Evolutionary conservation across 2,329 filamentous ascomycete species (phyloP), one percentile per base, ranked within the genome.

Genomic region (Hymenoscyphus repandus): DNA sequence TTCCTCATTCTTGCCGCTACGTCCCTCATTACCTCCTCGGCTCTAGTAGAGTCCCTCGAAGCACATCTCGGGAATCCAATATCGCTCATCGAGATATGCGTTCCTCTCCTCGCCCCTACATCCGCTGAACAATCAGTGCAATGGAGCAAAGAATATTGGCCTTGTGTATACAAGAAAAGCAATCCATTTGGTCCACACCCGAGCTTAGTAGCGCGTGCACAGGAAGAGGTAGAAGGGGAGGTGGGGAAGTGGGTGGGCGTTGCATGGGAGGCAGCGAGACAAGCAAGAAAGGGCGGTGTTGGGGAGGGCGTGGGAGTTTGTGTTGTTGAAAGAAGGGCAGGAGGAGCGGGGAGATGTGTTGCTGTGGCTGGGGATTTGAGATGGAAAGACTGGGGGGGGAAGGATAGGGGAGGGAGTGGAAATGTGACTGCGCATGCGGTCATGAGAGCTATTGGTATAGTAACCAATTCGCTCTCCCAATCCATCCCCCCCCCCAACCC

Each of bases 121-220:
- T 91, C 86, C 3, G 79, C 85, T 58, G 75, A 85, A 36, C 87
- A 92, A 67, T 87, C 89, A 7, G 79, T 79, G 22, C 73, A 80
- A 65, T 93, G 88, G 88, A 85, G 82, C 22, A 74, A 79, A 32
- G 77, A 84, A 59, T 92, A 89, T 67, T 95, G 89, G 89, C 89
- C 89, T 11, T 86, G 85, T 1, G 81, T 91, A 44, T 95, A 93
- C 70, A 85, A 88, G 57, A 90, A 90, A 72, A 91, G 86, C 58
- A 93, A 93, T 64, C 88, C 88, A 2, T 87, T 91, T 52, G 89
- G 89, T 3, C 88, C 89, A 15, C 89, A 95, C 64, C 88, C 88
- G 54, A 82, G 83, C 62, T 79, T 87, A 64, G 81, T 92, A 50
- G 74, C 79, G 38, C 82, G 85, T 52, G 82, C 85, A 27, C 84